Base-by-base conservation (phyloP, 768 basidiomycete genomes). In the Amanita rubescens region DNA sequence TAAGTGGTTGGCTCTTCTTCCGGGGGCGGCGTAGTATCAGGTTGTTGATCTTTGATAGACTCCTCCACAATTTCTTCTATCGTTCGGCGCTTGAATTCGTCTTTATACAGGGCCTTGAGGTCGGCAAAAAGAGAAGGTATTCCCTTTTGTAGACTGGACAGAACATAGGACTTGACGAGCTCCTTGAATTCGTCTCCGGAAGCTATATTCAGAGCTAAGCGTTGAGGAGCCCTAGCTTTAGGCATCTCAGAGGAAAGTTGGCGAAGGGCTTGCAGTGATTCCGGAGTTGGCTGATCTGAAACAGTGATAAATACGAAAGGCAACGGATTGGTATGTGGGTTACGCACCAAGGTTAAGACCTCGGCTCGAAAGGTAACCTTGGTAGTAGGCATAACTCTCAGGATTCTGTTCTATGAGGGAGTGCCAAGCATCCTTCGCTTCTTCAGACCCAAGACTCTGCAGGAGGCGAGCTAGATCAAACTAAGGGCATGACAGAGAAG, bases 91-190 rank as follows among this genome's bases (percentile, higher is more conserved):
- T 95, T 98, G 44, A 70, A 67, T 1, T 71, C 53, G 55, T 90
- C 77, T 8, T 60, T 58, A 62, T 96, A 97, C 1, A 98, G 78
- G 0, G 84, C 74, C 65, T 97, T 98, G 65, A 98, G 62, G 68
- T 97, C 94, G 15, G 87, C 82, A 62, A 98, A 99, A 2, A 98
- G 73, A 2, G 93, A 96, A 2, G 96, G 96, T 35, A 98, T 76
- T 58, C 94, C 95, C 63, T 90, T 91, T 38, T 75, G 76, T 11
- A 99, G 73, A 8, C 80, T 87, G 3, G 75, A 72, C 5, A 76
- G 62, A 44, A 98, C 69, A 67, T 98, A 97, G 3, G 76, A 69
- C 53, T 75, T 73, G 5, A 80, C 80, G 10, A 87, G 73, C 27
- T 73, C 67, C 49, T 71, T 77, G 72, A 98, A 98, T 19, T 77